phyloP scores from a whole-genome alignment of 2,329 filamentous ascomycete genomes.

The Paraphaeosphaeria minitans region DNA sequence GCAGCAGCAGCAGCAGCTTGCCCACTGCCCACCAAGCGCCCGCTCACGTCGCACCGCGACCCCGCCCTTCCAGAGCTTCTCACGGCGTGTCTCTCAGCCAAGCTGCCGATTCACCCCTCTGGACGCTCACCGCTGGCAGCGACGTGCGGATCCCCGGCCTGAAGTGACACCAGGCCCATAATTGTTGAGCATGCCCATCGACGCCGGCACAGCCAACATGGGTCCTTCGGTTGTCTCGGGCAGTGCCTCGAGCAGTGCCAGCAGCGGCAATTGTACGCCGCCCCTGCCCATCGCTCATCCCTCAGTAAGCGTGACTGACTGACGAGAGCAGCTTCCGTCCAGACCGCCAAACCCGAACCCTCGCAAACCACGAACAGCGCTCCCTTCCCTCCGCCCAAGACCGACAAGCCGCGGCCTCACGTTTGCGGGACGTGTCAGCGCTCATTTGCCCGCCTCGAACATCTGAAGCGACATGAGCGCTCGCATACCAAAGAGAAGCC shows the following conservation, averaged over 20 bases:
- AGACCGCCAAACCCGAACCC: constrained; percentile 39
- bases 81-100: constrained; percentile 7
- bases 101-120: constrained; percentile 8
- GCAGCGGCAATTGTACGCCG: constrained; percentile 41
- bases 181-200: constrained; percentile 31
- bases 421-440: constrained; percentile 89
- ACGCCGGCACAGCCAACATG: constrained; percentile 34
- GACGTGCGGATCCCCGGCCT: constrained; percentile 16
- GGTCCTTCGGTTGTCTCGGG: constrained; percentile 33
- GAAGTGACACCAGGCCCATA: constrained; percentile 21
- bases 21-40: not conserved
- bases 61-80: constrained; percentile 8
- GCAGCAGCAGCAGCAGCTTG: constrained; percentile 27
- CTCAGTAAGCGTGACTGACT: constrained; percentile 18
- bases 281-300: constrained; percentile 2
- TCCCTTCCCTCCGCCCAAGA: constrained; percentile 82
- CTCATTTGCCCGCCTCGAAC: constrained; percentile 92
- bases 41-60: constrained; percentile 15
- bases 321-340: constrained; percentile 37
- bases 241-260: constrained; percentile 36
- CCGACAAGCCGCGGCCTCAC: constrained; percentile 95
- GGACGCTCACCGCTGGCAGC: constrained; percentile 15
- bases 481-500: constrained; percentile 99
- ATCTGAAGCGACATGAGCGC: constrained; percentile 94
- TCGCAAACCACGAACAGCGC: constrained; percentile 28